Conservation (phyloP, 306 rosid genomes). For the Cyclanthera cordifolia region DNA sequence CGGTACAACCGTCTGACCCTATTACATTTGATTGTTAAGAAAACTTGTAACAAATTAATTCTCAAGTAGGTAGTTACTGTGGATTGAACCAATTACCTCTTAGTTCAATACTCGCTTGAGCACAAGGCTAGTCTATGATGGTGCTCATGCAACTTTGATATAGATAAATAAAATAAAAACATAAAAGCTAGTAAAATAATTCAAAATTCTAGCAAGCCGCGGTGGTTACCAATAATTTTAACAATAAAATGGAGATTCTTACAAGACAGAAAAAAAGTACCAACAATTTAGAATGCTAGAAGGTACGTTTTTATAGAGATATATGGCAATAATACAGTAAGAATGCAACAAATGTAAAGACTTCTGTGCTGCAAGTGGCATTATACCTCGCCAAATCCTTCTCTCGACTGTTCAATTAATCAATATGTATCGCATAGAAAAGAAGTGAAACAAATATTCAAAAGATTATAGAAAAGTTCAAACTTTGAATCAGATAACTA, state of each 20-base stretch:
- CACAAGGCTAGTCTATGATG: too few species aligned
- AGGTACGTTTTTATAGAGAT: neutral
- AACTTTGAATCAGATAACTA: neutral
- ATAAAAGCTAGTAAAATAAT: neutral
- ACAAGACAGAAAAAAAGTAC: neutral
- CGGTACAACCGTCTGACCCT: too few species aligned
- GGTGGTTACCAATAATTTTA: neutral
- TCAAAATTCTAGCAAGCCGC: neutral
- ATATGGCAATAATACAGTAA: neutral
- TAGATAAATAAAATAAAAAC: neutral
- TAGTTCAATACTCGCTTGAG: too few species aligned
- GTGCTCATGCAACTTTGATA: neutral
- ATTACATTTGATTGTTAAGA: too few species aligned
- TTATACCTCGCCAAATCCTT: neutral
- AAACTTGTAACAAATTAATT: too few species aligned
- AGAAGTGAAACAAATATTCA: neutral
- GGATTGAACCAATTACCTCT: too few species aligned
- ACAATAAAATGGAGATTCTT: neutral
- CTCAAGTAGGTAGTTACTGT: too few species aligned
- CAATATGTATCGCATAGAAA: neutral
- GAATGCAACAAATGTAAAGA: neutral
- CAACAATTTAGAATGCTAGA: neutral
- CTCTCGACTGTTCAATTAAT: neutral
- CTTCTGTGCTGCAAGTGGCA: neutral
- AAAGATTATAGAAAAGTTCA: neutral